These are phyloP conservation scores for Diaporthe longicolla DNA, from an alignment of 2,329 filamentous ascomycete species.

Conservation along the genomic window DNA sequence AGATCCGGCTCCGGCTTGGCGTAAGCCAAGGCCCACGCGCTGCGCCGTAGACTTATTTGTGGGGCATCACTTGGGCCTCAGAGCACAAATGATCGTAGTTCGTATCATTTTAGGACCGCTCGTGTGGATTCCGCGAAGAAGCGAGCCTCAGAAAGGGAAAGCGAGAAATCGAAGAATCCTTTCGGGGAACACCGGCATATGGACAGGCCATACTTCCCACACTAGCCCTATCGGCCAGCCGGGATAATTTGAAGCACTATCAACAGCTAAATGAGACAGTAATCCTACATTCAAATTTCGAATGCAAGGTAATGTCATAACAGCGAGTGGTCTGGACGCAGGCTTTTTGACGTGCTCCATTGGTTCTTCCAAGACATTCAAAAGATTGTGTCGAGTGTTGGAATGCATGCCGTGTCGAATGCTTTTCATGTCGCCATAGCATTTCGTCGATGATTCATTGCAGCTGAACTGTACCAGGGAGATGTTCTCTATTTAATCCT, in stretches of 20 bases:
- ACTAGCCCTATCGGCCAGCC: too few species aligned
- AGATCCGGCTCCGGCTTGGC: constrained; percentile 4
- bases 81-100: background rate
- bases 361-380: background rate
- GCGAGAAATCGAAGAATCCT: too few species aligned
- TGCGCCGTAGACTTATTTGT: too few species aligned
- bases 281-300: background rate
- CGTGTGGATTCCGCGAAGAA: background rate
- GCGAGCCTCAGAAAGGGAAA: too few species aligned
- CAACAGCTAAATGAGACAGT: background rate
- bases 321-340: background rate
- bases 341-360: background rate
- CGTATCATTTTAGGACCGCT: background rate
- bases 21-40: background rate
- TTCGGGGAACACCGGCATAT: too few species aligned
- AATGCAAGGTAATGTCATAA: background rate
- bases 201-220: too few species aligned
- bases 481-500: background rate
- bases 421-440: too few species aligned
- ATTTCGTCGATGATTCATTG: background rate
- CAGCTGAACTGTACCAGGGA: background rate
- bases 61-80: background rate
- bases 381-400: background rate
- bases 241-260: too few species aligned
- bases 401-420: background rate